Base-by-base conservation (phyloP, 352 stramenopile species). In the Pythium coloratum region DNA sequence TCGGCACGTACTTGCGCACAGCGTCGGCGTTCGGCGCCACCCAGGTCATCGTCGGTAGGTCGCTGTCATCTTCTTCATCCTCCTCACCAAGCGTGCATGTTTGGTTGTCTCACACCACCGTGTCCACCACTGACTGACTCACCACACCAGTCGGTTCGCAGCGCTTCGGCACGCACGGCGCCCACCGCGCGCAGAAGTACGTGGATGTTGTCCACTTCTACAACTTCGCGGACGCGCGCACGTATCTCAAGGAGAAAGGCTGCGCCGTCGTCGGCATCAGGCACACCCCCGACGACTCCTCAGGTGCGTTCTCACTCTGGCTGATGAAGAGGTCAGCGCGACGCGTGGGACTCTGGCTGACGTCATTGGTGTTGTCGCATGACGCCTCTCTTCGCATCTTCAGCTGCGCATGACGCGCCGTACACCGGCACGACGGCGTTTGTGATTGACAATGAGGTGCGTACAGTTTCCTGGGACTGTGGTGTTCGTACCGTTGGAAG, bases 141-240 rank as follows among this genome's bases (percentile, higher is more conserved):
- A 44, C 13, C 1, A 13, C n/a, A 28, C n/a, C 65, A 93, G 85
- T 94, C 16, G 85, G 85, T 13, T 89, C 80, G 30, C 72, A 85
- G 60, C 83, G 85, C n/a, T 94, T 90, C 62, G 83, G 83, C 16
- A 94, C 85, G 44, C 83, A 92, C 60, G 85, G 85, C 59, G 83
- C 81, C 0, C 85, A 94, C 42, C 81, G 83, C 47, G 85, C 85
- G 36, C 85, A 94, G 54, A 94, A 94, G 71, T 92, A 91, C 62
- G 83, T 94, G 47, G 76, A 91, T 18, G 70, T 91, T 6, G 76
- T 90, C 53, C 81, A 90, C 14, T 81, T 92, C 28, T 89, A 91
- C 72, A 78, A 88, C 54, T 90, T 88, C 59, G 60, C 55, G 14
- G 80, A 90, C n/a, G 85, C 81, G 51, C 71, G 63, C 9, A 68